phyloP scores from a whole-genome alignment of 208 protist species.

The Vickermania ingenoplastis region DNA sequence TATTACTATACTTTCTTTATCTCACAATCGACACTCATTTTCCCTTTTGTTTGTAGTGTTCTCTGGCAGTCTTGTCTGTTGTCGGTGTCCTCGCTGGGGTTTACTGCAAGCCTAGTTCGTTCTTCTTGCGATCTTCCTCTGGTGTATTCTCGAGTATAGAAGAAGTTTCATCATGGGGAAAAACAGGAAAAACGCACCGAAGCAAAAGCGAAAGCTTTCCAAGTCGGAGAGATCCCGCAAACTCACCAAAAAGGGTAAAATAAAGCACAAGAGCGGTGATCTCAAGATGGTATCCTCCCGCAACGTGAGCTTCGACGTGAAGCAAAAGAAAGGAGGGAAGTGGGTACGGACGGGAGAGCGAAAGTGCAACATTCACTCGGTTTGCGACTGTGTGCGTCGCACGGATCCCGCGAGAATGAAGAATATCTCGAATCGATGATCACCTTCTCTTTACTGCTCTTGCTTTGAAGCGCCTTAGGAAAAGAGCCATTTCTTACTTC shows the following conservation, averaged over 20 bases:
- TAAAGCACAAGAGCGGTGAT: slow-evolving; percentile 79
- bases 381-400: slow-evolving; percentile 81
- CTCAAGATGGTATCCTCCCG: slow-evolving; percentile 63
- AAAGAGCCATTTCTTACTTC: no score
- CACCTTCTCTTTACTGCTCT: neutral
- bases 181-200: slow-evolving; percentile 61
- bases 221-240: slow-evolving; percentile 69
- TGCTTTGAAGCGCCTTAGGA: no score
- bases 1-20: no score
- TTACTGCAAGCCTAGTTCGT: no score
- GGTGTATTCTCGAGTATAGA: no score
- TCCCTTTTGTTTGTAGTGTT: neutral
- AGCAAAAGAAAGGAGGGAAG: slow-evolving; percentile 82
- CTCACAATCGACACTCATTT: no score
- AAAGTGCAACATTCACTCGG: slow-evolving; percentile 85
- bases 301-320: slow-evolving; percentile 74
- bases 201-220: slow-evolving; percentile 73
- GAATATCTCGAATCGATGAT: slow-evolving; percentile 70
- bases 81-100: no score
- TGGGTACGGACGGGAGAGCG: slow-evolving; percentile 73
- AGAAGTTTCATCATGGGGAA: no score
- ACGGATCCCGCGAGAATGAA: slow-evolving; percentile 82
- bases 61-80: no score
- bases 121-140: no score
- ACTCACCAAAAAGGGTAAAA: slow-evolving; percentile 73